Conservation (phyloP, 495 filamentous ascomycete species). For the Penicillium paxilli region DNA sequence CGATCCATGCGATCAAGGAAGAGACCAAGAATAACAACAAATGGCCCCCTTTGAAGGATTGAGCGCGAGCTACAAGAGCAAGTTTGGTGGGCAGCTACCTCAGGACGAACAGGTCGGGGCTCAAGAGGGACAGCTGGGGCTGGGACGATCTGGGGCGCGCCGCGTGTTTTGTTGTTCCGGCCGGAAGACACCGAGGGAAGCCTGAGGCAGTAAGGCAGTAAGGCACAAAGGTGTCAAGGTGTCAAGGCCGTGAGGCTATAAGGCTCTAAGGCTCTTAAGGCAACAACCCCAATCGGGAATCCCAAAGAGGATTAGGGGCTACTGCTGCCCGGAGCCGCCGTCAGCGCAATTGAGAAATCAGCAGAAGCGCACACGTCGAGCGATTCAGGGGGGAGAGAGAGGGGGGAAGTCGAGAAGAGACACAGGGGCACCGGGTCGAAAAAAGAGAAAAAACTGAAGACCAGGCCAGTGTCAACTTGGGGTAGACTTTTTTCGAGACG, state of each 20-base stretch:
- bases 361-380: slow-evolving; percentile 19
- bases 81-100: too few relatives aligned
- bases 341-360: slow-evolving; percentile 26
- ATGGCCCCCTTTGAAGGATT: not conserved
- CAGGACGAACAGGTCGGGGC: too few relatives aligned
- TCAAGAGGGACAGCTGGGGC: not conserved
- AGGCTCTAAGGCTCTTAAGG: slow-evolving; percentile 8
- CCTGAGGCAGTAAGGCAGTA: slow-evolving; percentile 11
- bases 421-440: not conserved
- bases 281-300: not conserved
- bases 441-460: not conserved
- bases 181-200: not conserved
- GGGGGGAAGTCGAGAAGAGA: not conserved
- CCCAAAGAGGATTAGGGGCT: slow-evolving; percentile 28
- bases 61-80: not conserved
- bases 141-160: slow-evolving; percentile 23
- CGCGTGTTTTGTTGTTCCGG: slow-evolving; percentile 33
- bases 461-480: too few relatives aligned
- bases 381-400: slow-evolving; percentile 21
- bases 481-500: slow-evolving; percentile 7
- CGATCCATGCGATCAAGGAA: slow-evolving; percentile 18
- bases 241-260: slow-evolving; percentile 15
- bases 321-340: slow-evolving; percentile 25
- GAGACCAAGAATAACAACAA: not conserved
- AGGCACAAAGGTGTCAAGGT: slow-evolving; percentile 4